Evolutionary conservation across 169 alveolate genomes (phyloP).

Genomic region (Hepatocystis sp.): DNA sequence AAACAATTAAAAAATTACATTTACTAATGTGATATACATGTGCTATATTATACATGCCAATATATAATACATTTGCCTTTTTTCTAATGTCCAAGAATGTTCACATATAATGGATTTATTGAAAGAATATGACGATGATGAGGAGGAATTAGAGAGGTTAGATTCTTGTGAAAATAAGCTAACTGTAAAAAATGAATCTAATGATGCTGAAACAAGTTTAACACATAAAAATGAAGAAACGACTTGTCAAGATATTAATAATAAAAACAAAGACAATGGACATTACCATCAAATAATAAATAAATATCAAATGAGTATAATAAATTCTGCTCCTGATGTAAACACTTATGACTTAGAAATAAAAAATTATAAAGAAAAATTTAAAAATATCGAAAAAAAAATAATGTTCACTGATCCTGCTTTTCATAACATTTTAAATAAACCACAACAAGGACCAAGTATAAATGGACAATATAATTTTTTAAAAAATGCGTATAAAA

Average conservation of each 20-base stretch:
- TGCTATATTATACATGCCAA: no score
- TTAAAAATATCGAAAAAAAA: conserved; percentile 68
- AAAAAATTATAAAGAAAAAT: conserved; percentile 74
- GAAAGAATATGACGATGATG: conserved; percentile 58
- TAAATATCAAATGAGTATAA: no score
- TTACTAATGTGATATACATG: no score
- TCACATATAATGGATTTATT: conserved; percentile 49
- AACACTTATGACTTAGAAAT: conserved; percentile 75
- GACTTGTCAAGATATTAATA: no score
- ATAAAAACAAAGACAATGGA: no score
- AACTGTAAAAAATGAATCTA: not conserved
- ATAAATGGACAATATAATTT: conserved; percentile 69
- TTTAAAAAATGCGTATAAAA: conserved; percentile 71
- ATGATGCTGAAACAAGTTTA: not conserved
- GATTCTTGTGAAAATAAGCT: conserved; percentile 12
- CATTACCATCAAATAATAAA: no score
- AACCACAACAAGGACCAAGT: conserved; percentile 76
- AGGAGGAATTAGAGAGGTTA: conserved; percentile 27
- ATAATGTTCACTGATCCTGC: conserved; percentile 58
- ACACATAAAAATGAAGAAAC: no score
- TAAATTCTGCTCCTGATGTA: conserved; percentile 85
- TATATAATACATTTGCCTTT: no score
- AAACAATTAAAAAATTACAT: no score
- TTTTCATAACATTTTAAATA: conserved; percentile 39
- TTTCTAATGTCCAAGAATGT: no score